Percentiles rank a stretch among this genome's conserved stretches.
Evolutionary conservation across 371 early-diverging fungal genomes (phyloP).

Genomic region (Mortierella sp.): DNA sequence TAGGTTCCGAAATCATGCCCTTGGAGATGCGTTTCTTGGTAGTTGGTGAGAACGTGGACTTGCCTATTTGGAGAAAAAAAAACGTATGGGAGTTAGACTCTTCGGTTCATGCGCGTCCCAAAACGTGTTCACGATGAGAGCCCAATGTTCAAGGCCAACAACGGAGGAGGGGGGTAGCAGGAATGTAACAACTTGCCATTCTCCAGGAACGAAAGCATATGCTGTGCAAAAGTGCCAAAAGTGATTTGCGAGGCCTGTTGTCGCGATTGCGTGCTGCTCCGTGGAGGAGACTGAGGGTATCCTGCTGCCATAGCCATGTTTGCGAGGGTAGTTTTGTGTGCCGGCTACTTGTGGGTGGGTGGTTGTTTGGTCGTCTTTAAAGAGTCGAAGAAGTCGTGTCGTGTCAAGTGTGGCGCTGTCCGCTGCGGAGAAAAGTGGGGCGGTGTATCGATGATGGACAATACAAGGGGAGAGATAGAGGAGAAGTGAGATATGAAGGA

Average conservation of each 20-base stretch:
- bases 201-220: conserved; percentile 53
- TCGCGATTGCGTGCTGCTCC: conserved; percentile 20
- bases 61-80: conserved; percentile 23
- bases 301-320: conserved; percentile 50
- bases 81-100: too few relatives aligned
- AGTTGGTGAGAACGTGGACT: conserved; percentile 40
- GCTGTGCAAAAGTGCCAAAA: conserved; percentile 53
- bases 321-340: background rate
- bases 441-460: too few relatives aligned
- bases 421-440: too few relatives aligned
- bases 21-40: conserved; percentile 50
- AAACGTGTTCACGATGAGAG: background rate
- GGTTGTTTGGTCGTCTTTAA: background rate
- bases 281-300: conserved; percentile 30
- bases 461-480: background rate
- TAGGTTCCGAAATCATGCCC: conserved; percentile 56
- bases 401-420: too few relatives aligned
- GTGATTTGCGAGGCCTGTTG: conserved; percentile 45
- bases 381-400: background rate
- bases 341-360: background rate
- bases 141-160: background rate
- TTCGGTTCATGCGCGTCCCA: too few relatives aligned
- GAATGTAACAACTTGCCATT: conserved; percentile 41
- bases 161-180: background rate
- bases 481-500: background rate